phyloP scores from a whole-genome alignment of 73 alveolate species.

The Paramecium sexaurelia region DNA sequence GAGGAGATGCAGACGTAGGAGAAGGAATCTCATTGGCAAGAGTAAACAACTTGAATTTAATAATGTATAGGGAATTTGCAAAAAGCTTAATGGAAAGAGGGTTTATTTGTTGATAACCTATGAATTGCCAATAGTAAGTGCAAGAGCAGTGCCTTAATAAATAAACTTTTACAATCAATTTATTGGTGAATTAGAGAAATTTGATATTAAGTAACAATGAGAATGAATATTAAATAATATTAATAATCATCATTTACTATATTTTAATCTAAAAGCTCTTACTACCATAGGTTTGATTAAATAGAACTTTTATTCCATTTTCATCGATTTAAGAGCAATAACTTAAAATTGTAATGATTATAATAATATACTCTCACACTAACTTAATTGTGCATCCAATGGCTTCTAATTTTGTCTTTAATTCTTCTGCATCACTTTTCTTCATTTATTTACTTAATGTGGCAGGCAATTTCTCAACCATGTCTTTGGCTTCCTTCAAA shows the following conservation, averaged over 20 bases:
- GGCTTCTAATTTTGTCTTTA: slow-evolving; percentile 73
- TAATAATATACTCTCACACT: slow-evolving; percentile 36
- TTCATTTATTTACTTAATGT: slow-evolving; percentile 72
- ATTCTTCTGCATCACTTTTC: slow-evolving; percentile 80
- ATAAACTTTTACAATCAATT: slow-evolving; percentile 72
- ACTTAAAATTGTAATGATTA: not conserved
- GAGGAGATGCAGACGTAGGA: slow-evolving; percentile 99
- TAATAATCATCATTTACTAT: not conserved
- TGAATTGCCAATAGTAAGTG: slow-evolving; percentile 91
- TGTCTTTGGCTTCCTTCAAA: slow-evolving; percentile 86
- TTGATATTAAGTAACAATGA: slow-evolving; percentile 32
- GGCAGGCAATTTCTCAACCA: slow-evolving; percentile 82
- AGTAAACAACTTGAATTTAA: slow-evolving; percentile 12
- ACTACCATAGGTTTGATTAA: not conserved
- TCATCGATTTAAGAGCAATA: not conserved
- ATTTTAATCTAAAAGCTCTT: not conserved
- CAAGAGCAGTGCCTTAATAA: slow-evolving; percentile 93
- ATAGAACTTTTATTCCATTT: not conserved
- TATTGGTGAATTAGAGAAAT: slow-evolving; percentile 57
- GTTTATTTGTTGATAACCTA: slow-evolving; percentile 89
- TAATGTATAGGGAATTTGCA: not conserved
- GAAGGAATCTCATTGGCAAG: slow-evolving; percentile 95
- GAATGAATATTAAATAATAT: not conserved
- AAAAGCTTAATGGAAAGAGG: not conserved
- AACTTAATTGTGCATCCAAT: slow-evolving; percentile 65